phyloP scores from a whole-genome alignment of 345 rosid genomes.

The Eucalyptus regnans region DNA sequence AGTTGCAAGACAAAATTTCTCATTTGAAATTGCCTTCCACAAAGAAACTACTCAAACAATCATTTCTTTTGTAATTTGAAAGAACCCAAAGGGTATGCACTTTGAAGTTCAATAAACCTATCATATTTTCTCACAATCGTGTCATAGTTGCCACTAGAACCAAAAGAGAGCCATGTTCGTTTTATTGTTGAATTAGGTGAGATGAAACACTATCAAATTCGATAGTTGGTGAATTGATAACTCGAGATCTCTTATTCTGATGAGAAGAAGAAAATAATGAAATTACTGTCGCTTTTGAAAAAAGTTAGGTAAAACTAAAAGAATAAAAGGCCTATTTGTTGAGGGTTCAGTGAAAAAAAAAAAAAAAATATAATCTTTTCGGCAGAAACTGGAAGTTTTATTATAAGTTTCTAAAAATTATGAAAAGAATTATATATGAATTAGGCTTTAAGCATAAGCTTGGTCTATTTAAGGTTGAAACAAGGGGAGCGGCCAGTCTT shows the following conservation, averaged over 20 bases:
- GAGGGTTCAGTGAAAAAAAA: neutral
- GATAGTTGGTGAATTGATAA: neutral
- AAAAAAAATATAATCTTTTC: too few species aligned
- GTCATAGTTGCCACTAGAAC: neutral
- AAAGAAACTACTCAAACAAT: neutral
- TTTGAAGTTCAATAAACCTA: neutral
- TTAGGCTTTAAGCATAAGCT: neutral
- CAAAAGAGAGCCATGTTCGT: fast-evolving
- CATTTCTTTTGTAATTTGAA: neutral
- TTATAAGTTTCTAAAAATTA: neutral
- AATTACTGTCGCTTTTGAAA: neutral
- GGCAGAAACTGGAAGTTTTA: neutral
- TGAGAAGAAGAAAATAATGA: neutral
- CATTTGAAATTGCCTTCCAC: neutral
- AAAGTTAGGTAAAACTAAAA: neutral
- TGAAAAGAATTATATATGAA: neutral
- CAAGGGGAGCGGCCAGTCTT: neutral
- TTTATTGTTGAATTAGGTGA: neutral
- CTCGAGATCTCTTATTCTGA: neutral
- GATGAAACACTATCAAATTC: neutral
- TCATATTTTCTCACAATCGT: neutral
- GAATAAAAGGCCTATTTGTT: neutral
- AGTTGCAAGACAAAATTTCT: neutral
- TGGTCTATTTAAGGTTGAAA: neutral
- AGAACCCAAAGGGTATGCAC: neutral